Conservation (phyloP, 306 rosid species). For the Pachyrhizus erosus region DNA sequence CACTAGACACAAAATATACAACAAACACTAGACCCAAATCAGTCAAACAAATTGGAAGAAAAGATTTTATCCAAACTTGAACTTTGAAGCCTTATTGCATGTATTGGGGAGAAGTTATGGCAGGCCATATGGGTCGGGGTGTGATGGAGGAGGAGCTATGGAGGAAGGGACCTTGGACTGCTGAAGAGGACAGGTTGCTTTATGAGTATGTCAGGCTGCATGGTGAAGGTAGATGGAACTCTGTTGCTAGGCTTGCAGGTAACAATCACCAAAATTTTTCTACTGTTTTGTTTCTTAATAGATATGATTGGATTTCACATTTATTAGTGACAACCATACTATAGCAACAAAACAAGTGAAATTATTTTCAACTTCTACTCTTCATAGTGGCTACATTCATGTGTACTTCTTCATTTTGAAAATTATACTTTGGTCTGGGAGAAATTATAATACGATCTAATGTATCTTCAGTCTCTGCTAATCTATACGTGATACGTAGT, state of each 20-base stretch:
- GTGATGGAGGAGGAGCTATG: slow-evolving; percentile 68
- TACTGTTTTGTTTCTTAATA: background rate
- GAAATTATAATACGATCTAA: background rate
- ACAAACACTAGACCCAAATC: slow-evolving; percentile 42
- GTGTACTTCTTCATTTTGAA: background rate
- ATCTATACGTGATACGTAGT: background rate
- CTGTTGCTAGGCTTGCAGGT: slow-evolving; percentile 92
- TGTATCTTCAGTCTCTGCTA: background rate
- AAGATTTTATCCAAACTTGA: background rate
- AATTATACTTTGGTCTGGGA: background rate
- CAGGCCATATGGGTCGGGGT: slow-evolving; percentile 65
- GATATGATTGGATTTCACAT: background rate
- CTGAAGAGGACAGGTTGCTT: slow-evolving; percentile 86
- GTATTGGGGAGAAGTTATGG: slow-evolving; percentile 69
- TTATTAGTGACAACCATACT: background rate
- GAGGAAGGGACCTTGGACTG: slow-evolving; percentile 98
- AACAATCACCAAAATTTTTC: background rate
- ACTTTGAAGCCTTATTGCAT: slow-evolving; percentile 41
- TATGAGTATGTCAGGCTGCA: slow-evolving; percentile 79
- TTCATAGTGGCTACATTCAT: background rate
- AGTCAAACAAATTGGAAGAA: slow-evolving; percentile 47
- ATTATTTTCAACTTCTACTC: background rate
- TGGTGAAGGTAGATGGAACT: slow-evolving; percentile 98
- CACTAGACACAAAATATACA: slow-evolving; percentile 22
- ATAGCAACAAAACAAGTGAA: background rate